Conservation (phyloP, 148 eudicot species). For the Spergularia bocconei region DNA sequence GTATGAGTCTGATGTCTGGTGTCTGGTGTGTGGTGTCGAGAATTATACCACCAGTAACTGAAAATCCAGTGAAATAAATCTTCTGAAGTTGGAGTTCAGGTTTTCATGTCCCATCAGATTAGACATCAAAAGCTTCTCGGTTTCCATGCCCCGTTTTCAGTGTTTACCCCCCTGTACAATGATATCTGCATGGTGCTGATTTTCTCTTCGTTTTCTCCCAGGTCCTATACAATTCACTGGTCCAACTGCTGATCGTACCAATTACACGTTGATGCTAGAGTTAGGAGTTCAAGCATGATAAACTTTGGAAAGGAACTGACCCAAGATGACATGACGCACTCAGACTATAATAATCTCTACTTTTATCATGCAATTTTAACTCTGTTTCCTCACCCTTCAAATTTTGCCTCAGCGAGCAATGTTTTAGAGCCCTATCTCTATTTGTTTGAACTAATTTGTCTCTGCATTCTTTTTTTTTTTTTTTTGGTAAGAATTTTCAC, state of each 20-base stretch:
- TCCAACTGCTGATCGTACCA: conserved; percentile 55
- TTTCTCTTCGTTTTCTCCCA: conserved; percentile 15
- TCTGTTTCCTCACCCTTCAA: too few relatives aligned
- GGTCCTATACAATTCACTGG: conserved; percentile 90
- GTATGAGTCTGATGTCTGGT: too few relatives aligned
- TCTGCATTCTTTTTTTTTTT: too few relatives aligned
- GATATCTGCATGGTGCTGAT: neutral
- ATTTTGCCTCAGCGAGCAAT: too few relatives aligned
- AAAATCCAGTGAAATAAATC: neutral
- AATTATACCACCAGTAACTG: neutral
- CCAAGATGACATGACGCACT: neutral
- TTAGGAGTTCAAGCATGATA: conserved; percentile 44
- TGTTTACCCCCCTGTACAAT: neutral
- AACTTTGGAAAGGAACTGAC: neutral
- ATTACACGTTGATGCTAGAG: conserved; percentile 76
- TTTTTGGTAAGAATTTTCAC: too few relatives aligned
- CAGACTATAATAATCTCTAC: neutral
- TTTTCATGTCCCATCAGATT: too few relatives aligned
- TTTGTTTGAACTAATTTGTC: too few relatives aligned
- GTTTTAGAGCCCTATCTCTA: too few relatives aligned
- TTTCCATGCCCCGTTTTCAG: too few relatives aligned
- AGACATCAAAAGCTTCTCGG: neutral
- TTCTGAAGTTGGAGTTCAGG: too few relatives aligned
- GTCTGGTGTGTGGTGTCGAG: neutral
- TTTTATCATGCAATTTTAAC: neutral